These are phyloP conservation scores for Diaporthe citrichinensis DNA, from an alignment of 2,329 filamentous ascomycete species.

Conservation along the genomic window DNA sequence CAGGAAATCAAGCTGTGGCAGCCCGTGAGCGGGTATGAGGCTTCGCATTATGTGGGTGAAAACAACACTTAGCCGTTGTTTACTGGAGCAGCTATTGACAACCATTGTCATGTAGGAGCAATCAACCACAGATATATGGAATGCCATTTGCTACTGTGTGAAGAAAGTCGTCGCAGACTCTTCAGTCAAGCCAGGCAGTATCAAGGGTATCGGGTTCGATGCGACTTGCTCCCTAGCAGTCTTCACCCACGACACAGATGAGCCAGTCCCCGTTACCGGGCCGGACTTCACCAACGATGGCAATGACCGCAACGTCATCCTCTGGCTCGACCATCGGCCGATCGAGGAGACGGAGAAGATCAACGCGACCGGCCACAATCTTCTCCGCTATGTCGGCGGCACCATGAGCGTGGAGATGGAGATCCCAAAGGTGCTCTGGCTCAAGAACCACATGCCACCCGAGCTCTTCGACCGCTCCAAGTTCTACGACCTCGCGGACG, in stretches of 20 bases:
- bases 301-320: conserved; percentile 92
- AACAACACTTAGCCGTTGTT: too few relatives aligned
- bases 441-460: conserved; percentile 97
- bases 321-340: conserved; percentile 97
- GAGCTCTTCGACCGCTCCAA: conserved; percentile 94
- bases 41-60: conserved; percentile 70
- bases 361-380: conserved; percentile 91
- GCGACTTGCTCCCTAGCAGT: conserved; percentile 98
- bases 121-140: conserved; percentile 98
- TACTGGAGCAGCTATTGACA: background rate
- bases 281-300: conserved; percentile 85
- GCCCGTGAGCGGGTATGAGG: conserved; percentile 73
- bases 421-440: conserved; percentile 97
- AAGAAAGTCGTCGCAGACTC: conserved; percentile 86
- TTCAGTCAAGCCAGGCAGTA: conserved; percentile 79
- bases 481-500: conserved; percentile 96
- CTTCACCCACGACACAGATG: conserved; percentile 89
- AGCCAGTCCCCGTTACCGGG: conserved; percentile 91
- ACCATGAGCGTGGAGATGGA: conserved; percentile 99
- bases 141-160: conserved; percentile 91
- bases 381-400: conserved; percentile 95
- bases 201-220: conserved; percentile 96
- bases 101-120: conserved; percentile 75
- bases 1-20: conserved; percentile 87
- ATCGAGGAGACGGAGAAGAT: conserved; percentile 93